phyloP scores from a whole-genome alignment of 1,139 yeast genomes.

The Yamadazyma kanchanaburiensis region DNA sequence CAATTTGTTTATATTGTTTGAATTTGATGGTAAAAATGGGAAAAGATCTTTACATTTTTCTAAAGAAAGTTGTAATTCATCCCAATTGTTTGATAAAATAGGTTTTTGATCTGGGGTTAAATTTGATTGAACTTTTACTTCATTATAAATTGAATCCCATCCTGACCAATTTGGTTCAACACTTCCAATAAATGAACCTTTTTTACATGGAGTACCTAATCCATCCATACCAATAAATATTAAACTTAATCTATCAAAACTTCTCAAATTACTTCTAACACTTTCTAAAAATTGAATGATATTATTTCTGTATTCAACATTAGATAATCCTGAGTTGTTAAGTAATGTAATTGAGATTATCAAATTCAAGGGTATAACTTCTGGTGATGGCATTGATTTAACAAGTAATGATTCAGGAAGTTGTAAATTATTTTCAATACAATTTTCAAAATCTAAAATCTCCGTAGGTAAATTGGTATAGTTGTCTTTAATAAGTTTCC shows the following conservation, averaged over 20 bases:
- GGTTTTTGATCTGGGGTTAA: slow-evolving; percentile 11
- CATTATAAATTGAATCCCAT: slow-evolving; percentile 48
- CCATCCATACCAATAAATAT: slow-evolving; percentile 53
- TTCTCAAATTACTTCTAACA: slow-evolving; percentile 28
- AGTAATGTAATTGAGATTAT: slow-evolving; percentile 46
- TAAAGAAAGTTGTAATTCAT: slow-evolving; percentile 24
- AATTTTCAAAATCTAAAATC: slow-evolving; percentile 31
- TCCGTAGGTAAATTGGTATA: slow-evolving; percentile 35
- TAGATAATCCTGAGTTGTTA: slow-evolving; percentile 26
- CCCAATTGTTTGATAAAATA: slow-evolving; percentile 16
- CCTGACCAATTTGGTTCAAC: slow-evolving; percentile 52
- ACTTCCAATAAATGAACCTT: slow-evolving; percentile 57
- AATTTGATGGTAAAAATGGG: slow-evolving; percentile 23
- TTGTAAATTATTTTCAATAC: slow-evolving; percentile 31
- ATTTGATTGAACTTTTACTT: slow-evolving; percentile 33
- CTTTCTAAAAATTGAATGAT: slow-evolving; percentile 24
- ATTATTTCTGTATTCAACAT: slow-evolving; percentile 29
- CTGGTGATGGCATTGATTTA: slow-evolving; percentile 37
- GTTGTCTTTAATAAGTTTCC: slow-evolving; percentile 31
- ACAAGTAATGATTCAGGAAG: slow-evolving; percentile 36
- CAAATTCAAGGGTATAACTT: slow-evolving; percentile 41
- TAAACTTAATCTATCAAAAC: slow-evolving; percentile 51
- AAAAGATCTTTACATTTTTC: slow-evolving; percentile 29
- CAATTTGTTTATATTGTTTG: slow-evolving; percentile 23
- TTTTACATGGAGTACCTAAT: slow-evolving; percentile 23